Evolutionary conservation across 306 rosid genomes (phyloP), one percentile per base, ranked within the genome.

Genomic region (Cucumis hystrix): DNA sequence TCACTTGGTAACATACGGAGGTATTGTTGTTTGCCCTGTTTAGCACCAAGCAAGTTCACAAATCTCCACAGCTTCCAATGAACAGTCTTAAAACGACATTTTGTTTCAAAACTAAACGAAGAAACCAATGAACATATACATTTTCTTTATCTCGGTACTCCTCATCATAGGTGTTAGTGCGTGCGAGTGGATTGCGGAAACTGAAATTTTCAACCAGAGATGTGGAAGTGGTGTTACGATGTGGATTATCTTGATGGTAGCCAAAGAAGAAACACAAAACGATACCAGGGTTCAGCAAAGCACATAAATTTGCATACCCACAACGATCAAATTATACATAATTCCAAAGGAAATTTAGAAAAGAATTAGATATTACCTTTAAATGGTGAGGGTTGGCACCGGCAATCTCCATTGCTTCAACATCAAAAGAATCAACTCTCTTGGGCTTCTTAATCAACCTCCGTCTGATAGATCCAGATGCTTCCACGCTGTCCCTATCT

Each of bases 331-430:
- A 60, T 33, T 28, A 28, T 15, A 49, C n/a, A 25, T 15, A 79
- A 23, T 51, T 56, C 8, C 40, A 58, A 37, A 21, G 54, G 6
- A 66, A 61, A 0, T 11, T 11, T 18, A 6, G 1, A n/a, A 75
- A 61, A 20, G 52, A 28, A 28, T 28, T 28, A 45, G 41, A 72
- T 74, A 25, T 28, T 65, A 95, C 97, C 90, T 86, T 85, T 65
- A 84, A 25, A 60, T 80, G 87, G 61, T 89, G 88, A 75, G 41
- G 71, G 45, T 84, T 86, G 71, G 67, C 78, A 51, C 89, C 97
- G 75, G 93, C 86, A 85, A 95, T 88, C 82, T 89, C 89, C 93
- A 95, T 85, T 74, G 98, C 95, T 82, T 95, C 97, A 74, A 90
- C 93, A 81, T 92, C 97, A 85, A 95, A 88, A 28, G 97, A 95